These are phyloP conservation scores for Ogataea thermomethanolica DNA, from an alignment of 805 yeast genomes.

Conservation along the genomic window DNA sequence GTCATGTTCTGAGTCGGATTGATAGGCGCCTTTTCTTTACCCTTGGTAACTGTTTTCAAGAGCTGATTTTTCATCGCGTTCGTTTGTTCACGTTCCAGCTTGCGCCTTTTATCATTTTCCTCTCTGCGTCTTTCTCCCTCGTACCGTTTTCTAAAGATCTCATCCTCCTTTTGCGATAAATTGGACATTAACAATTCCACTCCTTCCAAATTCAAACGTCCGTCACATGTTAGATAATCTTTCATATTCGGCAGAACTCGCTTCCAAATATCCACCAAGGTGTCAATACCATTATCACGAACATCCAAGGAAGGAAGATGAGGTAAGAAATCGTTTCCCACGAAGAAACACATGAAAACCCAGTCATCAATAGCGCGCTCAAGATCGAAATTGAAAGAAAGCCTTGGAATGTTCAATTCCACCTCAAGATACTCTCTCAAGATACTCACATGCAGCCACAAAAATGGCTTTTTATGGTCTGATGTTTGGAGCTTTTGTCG, in stretches of 20 bases:
- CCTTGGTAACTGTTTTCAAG: constrained; percentile 57
- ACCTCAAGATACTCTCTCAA: constrained; percentile 83
- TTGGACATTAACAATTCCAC: constrained; percentile 68
- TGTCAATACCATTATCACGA: constrained; percentile 89
- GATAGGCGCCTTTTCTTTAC: constrained; percentile 73
- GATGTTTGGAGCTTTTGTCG: constrained; percentile 37
- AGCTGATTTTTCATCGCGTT: constrained; percentile 41
- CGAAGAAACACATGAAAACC: constrained; percentile 98
- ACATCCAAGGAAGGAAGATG: constrained; percentile 94
- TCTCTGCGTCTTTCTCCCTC: constrained; percentile 67
- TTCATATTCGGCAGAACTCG: constrained; percentile 58
- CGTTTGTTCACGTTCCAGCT: constrained; percentile 45
- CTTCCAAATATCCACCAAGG: constrained; percentile 81
- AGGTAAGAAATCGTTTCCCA: constrained; percentile 97
- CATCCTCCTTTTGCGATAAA: constrained; percentile 72
- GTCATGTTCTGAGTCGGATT: constrained; percentile 71
- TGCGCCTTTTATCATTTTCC: constrained; percentile 60
- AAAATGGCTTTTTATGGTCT: constrained; percentile 71
- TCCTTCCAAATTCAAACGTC: constrained; percentile 67
- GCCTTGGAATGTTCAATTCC: constrained; percentile 68
- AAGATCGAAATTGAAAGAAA: constrained; percentile 74
- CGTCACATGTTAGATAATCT: constrained; percentile 88
- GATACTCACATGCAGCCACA: constrained; percentile 89
- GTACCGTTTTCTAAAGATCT: constrained; percentile 66
- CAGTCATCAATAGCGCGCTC: constrained; percentile 98